Percentiles rank a stretch among this genome's conserved stretches.
Conservation (phyloP, 176 grass and related monocot genomes). For the Triticum monococcum region DNA sequence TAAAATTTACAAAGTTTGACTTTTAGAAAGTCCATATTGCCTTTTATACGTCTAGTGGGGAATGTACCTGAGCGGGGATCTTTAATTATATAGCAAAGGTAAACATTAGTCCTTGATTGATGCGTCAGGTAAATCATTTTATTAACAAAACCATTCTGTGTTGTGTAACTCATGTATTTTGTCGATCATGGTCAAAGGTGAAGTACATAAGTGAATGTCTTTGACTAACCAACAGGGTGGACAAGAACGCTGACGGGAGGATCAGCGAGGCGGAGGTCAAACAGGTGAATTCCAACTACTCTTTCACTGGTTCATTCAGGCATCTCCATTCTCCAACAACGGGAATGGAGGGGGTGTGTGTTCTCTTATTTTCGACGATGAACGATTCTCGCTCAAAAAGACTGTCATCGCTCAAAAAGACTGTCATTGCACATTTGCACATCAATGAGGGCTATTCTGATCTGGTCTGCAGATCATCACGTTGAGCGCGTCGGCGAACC, state of each 20-base stretch:
- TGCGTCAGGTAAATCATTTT: too few relatives aligned
- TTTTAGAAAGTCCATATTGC: too few relatives aligned
- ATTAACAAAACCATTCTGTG: too few relatives aligned
- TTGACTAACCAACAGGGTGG: conserved; percentile 47
- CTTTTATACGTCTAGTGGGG: too few relatives aligned
- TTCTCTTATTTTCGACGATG: neutral
- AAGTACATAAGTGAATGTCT: too few relatives aligned
- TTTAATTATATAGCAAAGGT: too few relatives aligned
- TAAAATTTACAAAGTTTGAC: too few relatives aligned
- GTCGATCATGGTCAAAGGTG: too few relatives aligned
- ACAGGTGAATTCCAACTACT: conserved; percentile 37
- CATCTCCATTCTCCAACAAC: neutral
- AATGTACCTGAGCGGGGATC: too few relatives aligned
- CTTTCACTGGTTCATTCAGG: neutral
- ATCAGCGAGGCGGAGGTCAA: conserved; percentile 75
- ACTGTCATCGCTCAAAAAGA: neutral
- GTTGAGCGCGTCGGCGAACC: conserved; percentile 79
- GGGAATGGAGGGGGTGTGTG: neutral
- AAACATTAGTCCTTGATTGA: too few relatives aligned
- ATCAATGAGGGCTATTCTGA: neutral
- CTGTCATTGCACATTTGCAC: neutral
- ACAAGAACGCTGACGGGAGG: conserved; percentile 81
- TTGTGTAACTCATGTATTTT: too few relatives aligned
- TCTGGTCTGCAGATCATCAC: conserved; percentile 57
- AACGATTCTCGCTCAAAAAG: neutral